Evolutionary conservation across 805 yeast genomes (phyloP), one percentile per base, ranked within the genome.

Genomic region (Candida morakotiae): DNA sequence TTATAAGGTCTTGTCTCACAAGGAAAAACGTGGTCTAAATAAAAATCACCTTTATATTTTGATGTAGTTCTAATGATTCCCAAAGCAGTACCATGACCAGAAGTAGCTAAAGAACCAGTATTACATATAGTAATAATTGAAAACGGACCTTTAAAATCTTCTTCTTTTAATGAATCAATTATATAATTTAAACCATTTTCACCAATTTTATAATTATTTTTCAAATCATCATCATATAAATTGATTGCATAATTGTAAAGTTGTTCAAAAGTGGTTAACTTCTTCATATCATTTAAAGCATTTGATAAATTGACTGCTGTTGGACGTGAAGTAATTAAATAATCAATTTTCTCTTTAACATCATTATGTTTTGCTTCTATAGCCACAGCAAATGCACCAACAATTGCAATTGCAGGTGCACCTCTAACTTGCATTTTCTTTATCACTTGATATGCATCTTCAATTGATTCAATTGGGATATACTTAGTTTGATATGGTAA

Each of bases 391-490:
- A 89, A 72, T 1, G 88, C 80, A 4, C 96, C 98, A 2, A 91
- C 97, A 40, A 91, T 86, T 44, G 97, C 97, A 55, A 91, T 91
- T 1, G 98, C 98, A 0, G 98, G 98, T 0, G 98, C 98, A 26
- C 98, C 98, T 56, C 98, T 73, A 4, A 94, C 97, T 51, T 86
- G 88, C 98, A 91, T 91, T 40, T 71, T 71, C 53, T 79, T 81
- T 58, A 91, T 91, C n/a, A 85, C 95, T 14, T 72, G 70, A 60
- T 65, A 87, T 3, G 95, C 97, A 56, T 83, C 88, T 32, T 81
- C 81, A 35, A 86, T 78, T 13, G 77, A 64, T 26, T 64, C 46
- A 40, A 91, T 75, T 1, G 69, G 55, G 15, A 89, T 64, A 58
- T 87, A 91, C 34, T 67, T 71, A 1, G 94, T 77, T 36, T 81